Conservation (phyloP, 768 basidiomycete genomes). For the Lentinula sp. region DNA sequence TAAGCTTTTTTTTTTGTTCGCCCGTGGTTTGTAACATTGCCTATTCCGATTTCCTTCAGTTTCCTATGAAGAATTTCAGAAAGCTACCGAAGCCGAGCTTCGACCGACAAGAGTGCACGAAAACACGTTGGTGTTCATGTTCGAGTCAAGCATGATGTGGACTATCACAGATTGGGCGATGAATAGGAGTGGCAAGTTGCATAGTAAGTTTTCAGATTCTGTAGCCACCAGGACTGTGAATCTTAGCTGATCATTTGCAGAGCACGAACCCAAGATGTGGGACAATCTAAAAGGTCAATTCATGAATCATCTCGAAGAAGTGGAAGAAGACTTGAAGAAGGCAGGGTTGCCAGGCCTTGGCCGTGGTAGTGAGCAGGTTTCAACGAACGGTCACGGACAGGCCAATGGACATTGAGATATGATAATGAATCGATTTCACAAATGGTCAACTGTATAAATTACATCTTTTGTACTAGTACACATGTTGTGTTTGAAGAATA, state of each 20-base stretch:
- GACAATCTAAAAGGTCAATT: slow-evolving; percentile 53
- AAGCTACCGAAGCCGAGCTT: slow-evolving; percentile 47
- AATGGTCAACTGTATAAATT: not conserved
- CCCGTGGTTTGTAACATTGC: not conserved
- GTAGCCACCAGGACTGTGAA: not conserved
- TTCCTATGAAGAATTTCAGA: slow-evolving; percentile 55
- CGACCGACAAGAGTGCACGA: slow-evolving; percentile 45
- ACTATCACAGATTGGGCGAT: slow-evolving; percentile 62
- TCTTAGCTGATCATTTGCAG: slow-evolving; percentile 17
- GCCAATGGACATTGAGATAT: not conserved
- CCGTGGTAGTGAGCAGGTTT: not conserved
- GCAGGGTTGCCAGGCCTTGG: slow-evolving; percentile 28
- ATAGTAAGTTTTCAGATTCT: slow-evolving; percentile 30
- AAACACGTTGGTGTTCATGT: slow-evolving; percentile 57
- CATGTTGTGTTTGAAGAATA: not conserved
- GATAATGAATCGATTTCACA: not conserved
- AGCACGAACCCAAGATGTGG: slow-evolving; percentile 66
- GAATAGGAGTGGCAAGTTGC: slow-evolving; percentile 50
- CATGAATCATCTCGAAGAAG: slow-evolving; percentile 48
- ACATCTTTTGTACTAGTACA: too few species aligned
- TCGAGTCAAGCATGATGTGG: slow-evolving; percentile 57
- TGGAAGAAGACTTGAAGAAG: slow-evolving; percentile 43
- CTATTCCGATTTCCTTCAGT: slow-evolving; percentile 23
- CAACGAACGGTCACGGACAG: not conserved
- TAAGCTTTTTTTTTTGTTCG: slow-evolving; percentile 15